phyloP scores from a whole-genome alignment of 2,329 filamentous ascomycete genomes.

The Lasiodiplodia sp. region DNA sequence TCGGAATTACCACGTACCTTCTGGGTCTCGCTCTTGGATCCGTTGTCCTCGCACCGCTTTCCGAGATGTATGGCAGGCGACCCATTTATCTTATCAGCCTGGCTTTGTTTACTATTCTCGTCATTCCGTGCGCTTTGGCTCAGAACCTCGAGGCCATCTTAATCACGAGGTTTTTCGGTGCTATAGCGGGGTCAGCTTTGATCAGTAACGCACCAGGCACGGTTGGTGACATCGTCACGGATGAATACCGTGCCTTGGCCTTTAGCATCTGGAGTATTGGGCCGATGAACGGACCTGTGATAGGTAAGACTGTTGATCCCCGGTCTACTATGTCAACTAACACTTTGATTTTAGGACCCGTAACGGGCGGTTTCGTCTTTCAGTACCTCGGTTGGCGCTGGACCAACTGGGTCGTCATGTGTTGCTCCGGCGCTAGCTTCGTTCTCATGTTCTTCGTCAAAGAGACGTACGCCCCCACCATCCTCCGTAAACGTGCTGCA shows the following conservation, averaged over 20 bases:
- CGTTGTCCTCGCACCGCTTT: slow-evolving; percentile 63
- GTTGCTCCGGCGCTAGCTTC: slow-evolving; percentile 59
- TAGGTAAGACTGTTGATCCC: not conserved
- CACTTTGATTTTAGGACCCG: slow-evolving; percentile 62
- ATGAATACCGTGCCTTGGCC: slow-evolving; percentile 80
- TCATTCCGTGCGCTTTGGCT: slow-evolving; percentile 55
- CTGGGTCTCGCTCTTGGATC: slow-evolving; percentile 60
- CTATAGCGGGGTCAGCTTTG: slow-evolving; percentile 68
- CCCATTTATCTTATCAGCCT: slow-evolving; percentile 59
- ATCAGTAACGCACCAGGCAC: slow-evolving; percentile 79
- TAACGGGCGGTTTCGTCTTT: slow-evolving; percentile 63
- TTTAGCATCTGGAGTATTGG: slow-evolving; percentile 79
- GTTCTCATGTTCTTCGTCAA: slow-evolving; percentile 51
- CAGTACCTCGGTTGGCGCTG: slow-evolving; percentile 66
- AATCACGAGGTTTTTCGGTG: slow-evolving; percentile 58
- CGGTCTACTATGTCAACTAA: not conserved
- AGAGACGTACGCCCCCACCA: slow-evolving; percentile 78
- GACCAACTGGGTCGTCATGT: slow-evolving; percentile 83
- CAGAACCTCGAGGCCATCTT: slow-evolving; percentile 53
- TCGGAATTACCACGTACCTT: slow-evolving; percentile 59
- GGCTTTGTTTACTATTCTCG: slow-evolving; percentile 62
- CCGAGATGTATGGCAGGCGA: slow-evolving; percentile 62
- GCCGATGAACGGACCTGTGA: slow-evolving; percentile 56
- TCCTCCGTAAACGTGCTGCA: slow-evolving; percentile 72
- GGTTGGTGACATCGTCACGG: slow-evolving; percentile 71